phyloP scores from a whole-genome alignment of 768 basidiomycete species.

The Pholiota conissans region DNA sequence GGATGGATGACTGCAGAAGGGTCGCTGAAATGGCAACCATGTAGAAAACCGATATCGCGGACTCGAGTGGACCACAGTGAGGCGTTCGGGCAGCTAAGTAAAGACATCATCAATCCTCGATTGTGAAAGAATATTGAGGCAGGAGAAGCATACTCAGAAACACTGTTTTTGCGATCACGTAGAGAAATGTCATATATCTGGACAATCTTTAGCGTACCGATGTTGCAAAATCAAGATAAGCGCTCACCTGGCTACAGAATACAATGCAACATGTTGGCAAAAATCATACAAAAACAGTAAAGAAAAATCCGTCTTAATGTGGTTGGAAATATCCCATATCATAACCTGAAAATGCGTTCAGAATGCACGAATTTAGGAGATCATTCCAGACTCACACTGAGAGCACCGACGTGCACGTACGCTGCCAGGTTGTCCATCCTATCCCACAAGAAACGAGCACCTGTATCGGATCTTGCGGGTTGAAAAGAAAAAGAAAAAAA shows the following conservation, averaged over 20 bases:
- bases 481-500: not conserved
- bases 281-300: not conserved
- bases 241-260: not conserved
- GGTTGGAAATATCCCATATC: slow-evolving; percentile 4
- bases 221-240: not conserved
- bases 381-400: slow-evolving; percentile 2
- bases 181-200: slow-evolving; percentile 1
- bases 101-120: not conserved
- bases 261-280: not conserved
- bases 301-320: not conserved
- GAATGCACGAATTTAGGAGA: no score
- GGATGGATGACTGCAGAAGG: not conserved
- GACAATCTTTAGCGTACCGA: not conserved
- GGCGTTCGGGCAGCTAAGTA: not conserved
- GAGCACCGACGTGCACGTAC: slow-evolving; percentile 3
- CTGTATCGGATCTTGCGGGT: not conserved
- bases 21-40: not conserved
- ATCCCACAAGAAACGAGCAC: not conserved
- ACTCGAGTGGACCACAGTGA: not conserved
- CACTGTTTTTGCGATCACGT: not conserved
- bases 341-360: not conserved
- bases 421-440: not conserved
- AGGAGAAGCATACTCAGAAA: not conserved
- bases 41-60: not conserved
- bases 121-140: not conserved